Evolutionary conservation across 306 rosid species (phyloP), one percentile per base, ranked within the genome.

Genomic region (Vigna hirtella): DNA sequence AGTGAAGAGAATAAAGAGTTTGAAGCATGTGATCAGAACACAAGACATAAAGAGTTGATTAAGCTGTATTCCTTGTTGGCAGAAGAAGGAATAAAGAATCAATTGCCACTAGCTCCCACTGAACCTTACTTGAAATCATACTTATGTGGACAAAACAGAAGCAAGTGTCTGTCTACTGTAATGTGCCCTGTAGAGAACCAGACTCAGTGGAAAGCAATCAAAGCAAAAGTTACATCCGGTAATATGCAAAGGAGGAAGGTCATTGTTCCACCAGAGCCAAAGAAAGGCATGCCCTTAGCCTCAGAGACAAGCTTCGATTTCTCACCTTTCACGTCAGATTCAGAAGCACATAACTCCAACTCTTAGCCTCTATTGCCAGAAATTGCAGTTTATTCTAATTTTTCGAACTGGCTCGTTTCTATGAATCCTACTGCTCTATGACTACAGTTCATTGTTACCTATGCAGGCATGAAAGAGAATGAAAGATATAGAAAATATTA

Each of bases 381-480:
- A 81, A 74, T 85, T 50, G 81, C 85, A 16, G 96, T 89, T 74
- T 81, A 90, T 77, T 77, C 89, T 50, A 91, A 93, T 88, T 89
- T 95, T 76, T 88, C 97, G 49, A 90, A 84, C 83, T 92, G 98
- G 98, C 57, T 89, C 55, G 32, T 70, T 77, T 83, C 89, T 68
- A 81, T 80, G 16, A 89, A 42, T 7, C 59, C 43, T 66, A 55
- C 67, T 78, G 86, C 75, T 73, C 82, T 9, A 70, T 11, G 58
- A 74, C 65, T 75, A 55, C 43, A 58, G 78, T 78, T 74, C 83
- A 68, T 65, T 87, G 85, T 53, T 82, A 77, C 63, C 79, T 74
- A 84, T 56, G 69, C 34, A 17, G 34, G 55, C 57, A n/a, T 56
- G 79, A 16, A 16, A 18, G 43, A 7, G 66, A 62, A 32, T 61